Percentiles rank a stretch among this genome's conserved stretches.
phyloP scores from a whole-genome alignment of 2,329 filamentous ascomycete species.

The Aspergillus spinulosporus region DNA sequence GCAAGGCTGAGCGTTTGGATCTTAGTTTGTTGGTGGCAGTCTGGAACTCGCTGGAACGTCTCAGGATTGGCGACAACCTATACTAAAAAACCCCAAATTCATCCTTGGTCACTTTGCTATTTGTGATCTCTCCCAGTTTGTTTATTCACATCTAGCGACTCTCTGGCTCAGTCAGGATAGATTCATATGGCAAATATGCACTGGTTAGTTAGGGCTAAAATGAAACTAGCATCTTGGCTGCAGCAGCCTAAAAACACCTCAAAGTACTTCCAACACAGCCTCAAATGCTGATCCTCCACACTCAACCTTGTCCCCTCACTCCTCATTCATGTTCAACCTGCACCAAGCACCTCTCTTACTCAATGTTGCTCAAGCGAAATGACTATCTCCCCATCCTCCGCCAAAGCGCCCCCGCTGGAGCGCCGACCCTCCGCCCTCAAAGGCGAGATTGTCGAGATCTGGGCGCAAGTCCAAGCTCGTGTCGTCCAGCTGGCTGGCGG shows the following conservation, averaged over 20 bases:
- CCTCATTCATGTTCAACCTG: neutral
- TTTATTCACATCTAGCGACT: neutral
- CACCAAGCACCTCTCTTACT: neutral
- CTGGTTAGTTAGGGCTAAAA: neutral
- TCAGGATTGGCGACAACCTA: neutral
- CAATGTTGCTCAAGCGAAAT: neutral
- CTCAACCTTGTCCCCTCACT: neutral
- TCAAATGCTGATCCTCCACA: conserved; percentile 5
- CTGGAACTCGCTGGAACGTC: neutral
- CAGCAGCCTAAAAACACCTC: neutral
- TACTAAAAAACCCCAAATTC: neutral
- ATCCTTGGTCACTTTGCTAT: neutral
- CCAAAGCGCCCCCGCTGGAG: conserved; percentile 2
- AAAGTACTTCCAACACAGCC: conserved; percentile 3
- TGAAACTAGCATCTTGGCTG: conserved; percentile 9
- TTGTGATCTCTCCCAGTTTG: neutral
- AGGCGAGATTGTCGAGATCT: conserved; percentile 18
- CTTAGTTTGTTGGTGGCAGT: neutral
- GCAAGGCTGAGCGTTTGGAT: neutral
- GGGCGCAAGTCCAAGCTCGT: conserved; percentile 21
- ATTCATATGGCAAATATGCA: neutral
- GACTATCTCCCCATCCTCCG: conserved; percentile 17
- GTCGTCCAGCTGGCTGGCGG: conserved; percentile 21
- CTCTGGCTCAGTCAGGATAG: neutral
- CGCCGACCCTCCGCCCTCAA: conserved; percentile 14